These are phyloP conservation scores for Microbotryum violaceum DNA, from an alignment of 1,284 basidiomycete genomes.

Conservation along the genomic window DNA sequence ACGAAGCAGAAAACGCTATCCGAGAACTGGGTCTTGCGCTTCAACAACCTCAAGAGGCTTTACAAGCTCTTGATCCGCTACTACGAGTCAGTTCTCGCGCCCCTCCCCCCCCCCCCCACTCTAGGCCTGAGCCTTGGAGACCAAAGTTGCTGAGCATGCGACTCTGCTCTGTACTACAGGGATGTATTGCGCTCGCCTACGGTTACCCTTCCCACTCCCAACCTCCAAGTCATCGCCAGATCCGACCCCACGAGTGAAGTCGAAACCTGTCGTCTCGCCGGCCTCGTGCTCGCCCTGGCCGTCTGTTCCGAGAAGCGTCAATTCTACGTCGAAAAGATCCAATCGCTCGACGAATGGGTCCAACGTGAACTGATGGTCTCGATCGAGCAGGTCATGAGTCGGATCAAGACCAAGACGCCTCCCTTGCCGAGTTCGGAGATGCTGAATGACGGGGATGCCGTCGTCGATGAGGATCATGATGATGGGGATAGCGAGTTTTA, in stretches of 20 bases:
- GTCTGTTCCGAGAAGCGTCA: slow-evolving; percentile 60
- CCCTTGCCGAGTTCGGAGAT: neutral
- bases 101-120: too few species aligned
- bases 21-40: slow-evolving; percentile 84
- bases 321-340: slow-evolving; percentile 74
- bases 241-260: slow-evolving; percentile 47
- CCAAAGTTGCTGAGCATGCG: neutral
- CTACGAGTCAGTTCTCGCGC: slow-evolving; percentile 47
- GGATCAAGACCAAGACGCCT: slow-evolving; percentile 44
- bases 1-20: slow-evolving; percentile 43
- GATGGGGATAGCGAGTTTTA: slow-evolving; percentile 44
- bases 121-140: neutral
- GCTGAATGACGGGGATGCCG: slow-evolving; percentile 9
- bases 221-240: slow-evolving; percentile 72
- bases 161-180: slow-evolving; percentile 2
- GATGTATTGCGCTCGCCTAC: slow-evolving; percentile 63
- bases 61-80: slow-evolving; percentile 82
- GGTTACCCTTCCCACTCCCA: slow-evolving; percentile 63
- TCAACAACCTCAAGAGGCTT: slow-evolving; percentile 70
- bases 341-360: slow-evolving; percentile 63
- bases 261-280: slow-evolving; percentile 67
- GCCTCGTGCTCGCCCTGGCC: slow-evolving; percentile 82
- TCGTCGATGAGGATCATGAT: neutral
- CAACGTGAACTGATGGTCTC: slow-evolving; percentile 78
- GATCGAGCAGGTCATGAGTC: slow-evolving; percentile 77